A percentile compares a stretch with the other conserved stretches of the same genome.
phyloP scores from a whole-genome alignment of 352 stramenopile genomes.

The Globisporangium megalacanthum region DNA sequence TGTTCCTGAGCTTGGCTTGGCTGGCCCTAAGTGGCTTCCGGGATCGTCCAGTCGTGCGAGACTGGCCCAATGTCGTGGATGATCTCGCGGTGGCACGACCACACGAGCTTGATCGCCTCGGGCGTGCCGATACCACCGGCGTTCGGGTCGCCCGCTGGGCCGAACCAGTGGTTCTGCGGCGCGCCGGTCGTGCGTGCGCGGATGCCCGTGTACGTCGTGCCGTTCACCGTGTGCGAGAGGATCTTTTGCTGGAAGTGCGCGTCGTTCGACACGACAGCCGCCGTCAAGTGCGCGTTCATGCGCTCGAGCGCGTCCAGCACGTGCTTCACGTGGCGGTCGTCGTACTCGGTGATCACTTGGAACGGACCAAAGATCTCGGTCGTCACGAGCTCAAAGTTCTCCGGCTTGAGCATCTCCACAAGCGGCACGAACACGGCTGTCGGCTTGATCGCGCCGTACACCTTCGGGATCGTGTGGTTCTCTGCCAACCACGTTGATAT shows the following conservation, averaged over 20 bases:
- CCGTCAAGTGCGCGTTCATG: slow-evolving; percentile 97
- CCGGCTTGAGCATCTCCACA: slow-evolving; percentile 91
- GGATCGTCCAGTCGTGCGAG: slow-evolving; percentile 69
- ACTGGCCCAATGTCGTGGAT: slow-evolving; percentile 91
- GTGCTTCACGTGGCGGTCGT: slow-evolving; percentile 86
- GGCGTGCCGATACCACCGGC: slow-evolving; percentile 97
- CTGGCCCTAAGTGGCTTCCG: slow-evolving; percentile 64
- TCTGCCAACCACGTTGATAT: slow-evolving; percentile 22
- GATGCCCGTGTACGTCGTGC: slow-evolving; percentile 97
- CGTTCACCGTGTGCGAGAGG: slow-evolving; percentile 97
- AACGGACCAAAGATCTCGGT: slow-evolving; percentile 99
- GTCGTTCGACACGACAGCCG: slow-evolving; percentile 97
- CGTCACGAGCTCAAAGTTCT: slow-evolving; percentile 93
- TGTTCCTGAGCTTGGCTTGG: background rate
- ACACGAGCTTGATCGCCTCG: slow-evolving; percentile 98
- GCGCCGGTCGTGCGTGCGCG: slow-evolving; percentile 94
- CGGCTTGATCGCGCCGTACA: slow-evolving; percentile 96
- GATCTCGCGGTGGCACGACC: slow-evolving; percentile 98
- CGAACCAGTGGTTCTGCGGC: slow-evolving; percentile 96
- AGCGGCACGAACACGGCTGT: slow-evolving; percentile 97
- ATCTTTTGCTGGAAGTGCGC: slow-evolving; percentile 92
- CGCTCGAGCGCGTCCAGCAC: slow-evolving; percentile 93
- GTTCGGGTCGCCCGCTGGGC: slow-evolving; percentile 94
- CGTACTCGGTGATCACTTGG: slow-evolving; percentile 94
- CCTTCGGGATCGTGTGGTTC: slow-evolving; percentile 93